Conservation (phyloP, 768 basidiomycete genomes). For the Pulveroboletus sp. region DNA sequence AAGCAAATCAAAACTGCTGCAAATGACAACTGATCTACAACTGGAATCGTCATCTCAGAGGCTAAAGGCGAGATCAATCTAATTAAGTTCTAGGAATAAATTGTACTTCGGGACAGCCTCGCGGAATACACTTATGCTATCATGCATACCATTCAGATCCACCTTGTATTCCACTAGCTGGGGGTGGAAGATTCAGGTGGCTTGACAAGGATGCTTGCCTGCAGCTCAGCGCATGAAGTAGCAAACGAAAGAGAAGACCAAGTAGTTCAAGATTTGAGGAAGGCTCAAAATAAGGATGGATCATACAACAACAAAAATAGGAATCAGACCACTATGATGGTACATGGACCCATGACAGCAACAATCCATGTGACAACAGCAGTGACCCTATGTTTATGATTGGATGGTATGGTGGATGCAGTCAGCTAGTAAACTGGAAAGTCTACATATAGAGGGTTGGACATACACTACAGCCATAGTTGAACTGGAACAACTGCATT, state of each 20-base stretch:
- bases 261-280: not conserved
- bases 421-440: no score
- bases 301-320: not conserved
- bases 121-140: no score
- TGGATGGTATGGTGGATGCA: not conserved
- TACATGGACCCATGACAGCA: conserved; percentile 1
- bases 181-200: conserved; percentile 26
- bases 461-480: no score
- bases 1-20: conserved; percentile 11
- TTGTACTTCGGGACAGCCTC: no score
- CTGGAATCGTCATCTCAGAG: no score
- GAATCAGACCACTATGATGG: conserved; percentile 9
- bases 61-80: no score
- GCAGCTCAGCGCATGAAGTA: conserved; percentile 13
- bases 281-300: not conserved
- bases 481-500: no score
- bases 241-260: conserved; percentile 14
- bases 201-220: conserved; percentile 23
- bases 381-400: conserved; percentile 1
- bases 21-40: no score
- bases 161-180: no score
- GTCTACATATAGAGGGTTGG: no score
- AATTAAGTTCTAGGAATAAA: no score
- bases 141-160: no score
- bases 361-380: not conserved